Percentiles rank a stretch among this genome's conserved stretches.
phyloP scores from a whole-genome alignment of 2,329 filamentous ascomycete genomes.

The Grosmannia huntii region DNA sequence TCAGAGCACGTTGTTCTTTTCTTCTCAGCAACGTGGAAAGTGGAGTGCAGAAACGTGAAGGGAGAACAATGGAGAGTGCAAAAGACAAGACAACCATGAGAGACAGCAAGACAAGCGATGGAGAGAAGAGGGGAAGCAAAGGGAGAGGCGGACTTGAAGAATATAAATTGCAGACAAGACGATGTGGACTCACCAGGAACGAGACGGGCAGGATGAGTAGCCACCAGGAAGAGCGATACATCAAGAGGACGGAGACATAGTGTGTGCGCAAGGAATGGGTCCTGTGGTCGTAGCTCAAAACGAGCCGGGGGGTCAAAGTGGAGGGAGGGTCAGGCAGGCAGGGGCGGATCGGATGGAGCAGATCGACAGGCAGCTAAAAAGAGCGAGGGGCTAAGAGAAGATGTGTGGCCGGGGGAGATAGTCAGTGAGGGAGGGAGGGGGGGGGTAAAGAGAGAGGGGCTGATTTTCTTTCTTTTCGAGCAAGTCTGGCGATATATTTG shows the following conservation, averaged over 20 bases:
- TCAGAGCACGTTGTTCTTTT: not conserved
- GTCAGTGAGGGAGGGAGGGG: not conserved
- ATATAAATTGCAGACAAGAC: not conserved
- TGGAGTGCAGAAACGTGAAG: not conserved
- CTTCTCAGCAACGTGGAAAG: not conserved
- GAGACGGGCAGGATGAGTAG: not conserved
- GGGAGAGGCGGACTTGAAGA: not conserved
- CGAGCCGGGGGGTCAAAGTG: not conserved
- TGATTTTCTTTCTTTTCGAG: too few relatives aligned
- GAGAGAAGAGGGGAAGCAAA: constrained; percentile 1
- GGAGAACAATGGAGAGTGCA: not conserved
- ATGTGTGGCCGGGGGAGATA: not conserved
- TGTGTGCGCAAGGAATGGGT: not conserved
- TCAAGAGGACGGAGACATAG: not conserved
- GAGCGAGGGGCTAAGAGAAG: too few relatives aligned
- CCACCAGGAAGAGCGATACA: not conserved
- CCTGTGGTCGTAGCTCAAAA: not conserved
- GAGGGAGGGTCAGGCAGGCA: not conserved
- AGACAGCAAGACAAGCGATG: constrained; percentile 1
- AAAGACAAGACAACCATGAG: not conserved
- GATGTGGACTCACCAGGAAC: not conserved
- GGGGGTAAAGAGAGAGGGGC: not conserved
- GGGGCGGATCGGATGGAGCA: constrained; percentile 1
- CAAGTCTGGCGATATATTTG: too few relatives aligned
- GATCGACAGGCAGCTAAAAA: not conserved